Percentiles rank a stretch among this genome's conserved stretches.
Conservation (phyloP, 139 green algal genomes). For the Pedinophyceae sp. region DNA sequence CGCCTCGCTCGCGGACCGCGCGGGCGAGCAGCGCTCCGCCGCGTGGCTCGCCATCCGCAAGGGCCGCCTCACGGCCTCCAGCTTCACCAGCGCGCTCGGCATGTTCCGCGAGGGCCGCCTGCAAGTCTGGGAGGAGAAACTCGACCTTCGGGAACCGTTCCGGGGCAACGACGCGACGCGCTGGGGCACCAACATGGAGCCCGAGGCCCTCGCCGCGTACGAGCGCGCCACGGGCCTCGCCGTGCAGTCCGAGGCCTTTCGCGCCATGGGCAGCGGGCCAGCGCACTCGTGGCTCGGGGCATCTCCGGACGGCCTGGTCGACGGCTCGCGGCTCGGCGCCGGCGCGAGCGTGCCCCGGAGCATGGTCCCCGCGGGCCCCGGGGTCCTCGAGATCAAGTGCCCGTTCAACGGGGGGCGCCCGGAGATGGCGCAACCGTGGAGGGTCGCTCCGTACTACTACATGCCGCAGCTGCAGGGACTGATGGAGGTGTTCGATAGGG, state of each 20-base stretch:
- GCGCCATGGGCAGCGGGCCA: no score
- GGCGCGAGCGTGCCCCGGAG: neutral
- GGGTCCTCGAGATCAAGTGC: conserved; percentile 18
- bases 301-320: conserved; percentile 14
- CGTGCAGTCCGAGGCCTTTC: no score
- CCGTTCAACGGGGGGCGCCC: conserved; percentile 14
- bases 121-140: conserved; percentile 24
- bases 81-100: conserved; percentile 18
- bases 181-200: conserved; percentile 21
- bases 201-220: conserved; percentile 13
- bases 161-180: conserved; percentile 17
- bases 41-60: conserved; percentile 12
- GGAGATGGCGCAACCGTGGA: conserved; percentile 5
- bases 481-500: conserved; percentile 19
- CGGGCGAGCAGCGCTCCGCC: conserved; percentile 8
- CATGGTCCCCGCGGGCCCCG: neutral
- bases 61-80: conserved; percentile 14
- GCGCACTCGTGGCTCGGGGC: conserved; percentile 18
- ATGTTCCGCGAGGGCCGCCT: conserved; percentile 12
- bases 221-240: conserved; percentile 7
- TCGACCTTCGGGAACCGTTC: conserved; percentile 15
- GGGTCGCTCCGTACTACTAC: conserved; percentile 15
- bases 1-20: no score
- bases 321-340: no score
- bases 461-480: conserved; percentile 14